Evolutionary conservation across 176 grass and related monocot species (phyloP).

Genomic region (Olyra latifolia): DNA sequence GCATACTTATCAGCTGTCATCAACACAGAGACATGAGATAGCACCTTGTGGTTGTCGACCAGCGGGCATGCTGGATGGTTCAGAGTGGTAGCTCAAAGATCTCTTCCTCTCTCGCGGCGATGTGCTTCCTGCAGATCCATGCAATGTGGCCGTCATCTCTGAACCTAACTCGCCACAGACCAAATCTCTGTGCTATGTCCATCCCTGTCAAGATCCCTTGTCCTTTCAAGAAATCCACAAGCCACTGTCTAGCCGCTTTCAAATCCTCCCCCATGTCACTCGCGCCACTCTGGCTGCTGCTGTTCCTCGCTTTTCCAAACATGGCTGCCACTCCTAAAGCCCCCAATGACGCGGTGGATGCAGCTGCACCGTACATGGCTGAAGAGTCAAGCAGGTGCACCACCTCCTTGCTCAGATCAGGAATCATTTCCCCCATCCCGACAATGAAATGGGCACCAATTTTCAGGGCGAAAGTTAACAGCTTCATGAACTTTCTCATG

Average conservation of each 20-base stretch:
- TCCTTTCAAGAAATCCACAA: conserved; percentile 82
- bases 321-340: conserved; percentile 55
- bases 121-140: conserved; percentile 85
- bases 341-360: conserved; percentile 60
- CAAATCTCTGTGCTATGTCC: conserved; percentile 79
- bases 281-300: conserved; percentile 16
- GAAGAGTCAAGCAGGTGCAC: conserved; percentile 71
- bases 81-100: conserved; percentile 73
- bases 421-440: conserved; percentile 94
- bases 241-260: conserved; percentile 73
- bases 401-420: conserved; percentile 75
- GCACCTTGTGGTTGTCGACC: neutral
- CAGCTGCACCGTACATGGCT: conserved; percentile 39
- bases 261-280: conserved; percentile 60
- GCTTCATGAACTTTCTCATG: conserved; percentile 82
- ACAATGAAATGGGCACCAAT: conserved; percentile 78
- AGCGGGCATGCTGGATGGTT: conserved; percentile 27
- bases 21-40: neutral
- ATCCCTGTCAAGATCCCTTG: conserved; percentile 65
- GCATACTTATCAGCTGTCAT: conserved; percentile 7
- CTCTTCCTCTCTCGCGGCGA: conserved; percentile 56
- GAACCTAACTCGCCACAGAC: conserved; percentile 82
- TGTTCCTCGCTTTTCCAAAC: conserved; percentile 49
- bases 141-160: conserved; percentile 64
- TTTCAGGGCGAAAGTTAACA: conserved; percentile 85